Base-by-base conservation (phyloP, 768 basidiomycete species). In the Tricholoma saponaceum region DNA sequence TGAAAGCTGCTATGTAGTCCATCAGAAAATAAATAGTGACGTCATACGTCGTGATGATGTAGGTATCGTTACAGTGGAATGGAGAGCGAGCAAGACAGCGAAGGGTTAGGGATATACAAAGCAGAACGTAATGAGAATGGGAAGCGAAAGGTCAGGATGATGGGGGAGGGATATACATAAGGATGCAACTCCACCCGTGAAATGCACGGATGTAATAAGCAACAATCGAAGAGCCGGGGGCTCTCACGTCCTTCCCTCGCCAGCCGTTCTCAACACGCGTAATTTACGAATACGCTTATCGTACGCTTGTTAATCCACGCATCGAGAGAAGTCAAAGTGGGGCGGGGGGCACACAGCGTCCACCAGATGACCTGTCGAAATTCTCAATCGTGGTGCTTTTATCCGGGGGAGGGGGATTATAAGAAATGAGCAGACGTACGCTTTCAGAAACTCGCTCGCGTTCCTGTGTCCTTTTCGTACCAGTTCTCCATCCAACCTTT, bases 401-500 rank as follows among this genome's bases (percentile, higher is more conserved):
- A 30, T 49, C 26, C 47, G 18, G 30, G 18, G 9, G 16, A 50
- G n/a, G 14, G 3, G 7, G 0, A 14, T 2, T 9, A 30, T 50
- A 26, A n/a, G 47, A 50, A 50, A 50, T 16, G n/a, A 18, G 16
- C 8, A 18, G 3, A 50, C 25, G 47, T 9, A 28, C 28, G 26
- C 26, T 28, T 28, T 50, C 26, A 50, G 26, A 50, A 50, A 3
- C 2, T 18, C 8, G 30, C 47, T n/a, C 26, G 26, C 16, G 14
- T 30, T 18, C 47, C 47, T n/a, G 47, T 50, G 10, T 50, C 47
- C 47, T 13, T 28, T 28, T 50, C 47, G 16, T 74, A 79, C 65
- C 71, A 76, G 22, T 80, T 69, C 71, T 76, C 80, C 66, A 97
- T 70, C 81, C 85, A 90, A 44, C 67, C 71, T 67, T 88, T 83